Evolutionary conservation across 371 early-diverging fungal species (phyloP).

Genomic region (Phascolomyces articulosus): DNA sequence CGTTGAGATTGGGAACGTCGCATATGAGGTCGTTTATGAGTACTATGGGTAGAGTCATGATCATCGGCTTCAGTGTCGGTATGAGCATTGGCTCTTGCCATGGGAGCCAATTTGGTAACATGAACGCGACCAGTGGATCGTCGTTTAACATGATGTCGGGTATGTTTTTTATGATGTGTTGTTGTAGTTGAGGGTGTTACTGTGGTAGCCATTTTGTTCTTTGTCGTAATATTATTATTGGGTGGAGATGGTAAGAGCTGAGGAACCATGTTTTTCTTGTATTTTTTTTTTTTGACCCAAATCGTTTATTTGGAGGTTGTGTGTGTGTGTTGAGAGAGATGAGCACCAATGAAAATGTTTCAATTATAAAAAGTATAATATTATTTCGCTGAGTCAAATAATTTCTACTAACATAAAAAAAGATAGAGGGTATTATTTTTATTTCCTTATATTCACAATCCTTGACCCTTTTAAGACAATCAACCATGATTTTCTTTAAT

Average conservation of each 20-base stretch:
- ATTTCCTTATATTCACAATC: no score
- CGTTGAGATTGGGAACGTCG: constrained; percentile 46
- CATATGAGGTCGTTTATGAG: constrained; percentile 25
- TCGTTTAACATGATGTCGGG: constrained; percentile 51
- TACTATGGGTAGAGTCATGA: constrained; percentile 1
- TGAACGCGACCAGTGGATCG: constrained; percentile 51
- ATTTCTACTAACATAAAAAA: no score
- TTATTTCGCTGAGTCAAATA: no score
- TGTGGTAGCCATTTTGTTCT: not conserved
- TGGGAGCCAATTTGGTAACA: constrained; percentile 50
- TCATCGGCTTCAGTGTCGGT: constrained; percentile 31
- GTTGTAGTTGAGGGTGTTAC: constrained; percentile 3
- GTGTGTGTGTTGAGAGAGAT: no score
- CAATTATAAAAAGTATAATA: no score
- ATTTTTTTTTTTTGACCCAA: not conserved
- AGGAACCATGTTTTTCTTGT: not conserved
- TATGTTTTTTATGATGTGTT: constrained; percentile 30
- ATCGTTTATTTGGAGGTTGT: no score
- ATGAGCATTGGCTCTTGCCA: constrained; percentile 36
- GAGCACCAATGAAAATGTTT: no score
- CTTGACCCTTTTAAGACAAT: no score
- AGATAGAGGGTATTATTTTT: no score
- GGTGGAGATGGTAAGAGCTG: constrained; percentile 1
- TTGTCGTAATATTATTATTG: not conserved
- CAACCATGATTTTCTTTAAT: no score